Conservation (phyloP, 768 basidiomycete species). For the Russula sp. region DNA sequence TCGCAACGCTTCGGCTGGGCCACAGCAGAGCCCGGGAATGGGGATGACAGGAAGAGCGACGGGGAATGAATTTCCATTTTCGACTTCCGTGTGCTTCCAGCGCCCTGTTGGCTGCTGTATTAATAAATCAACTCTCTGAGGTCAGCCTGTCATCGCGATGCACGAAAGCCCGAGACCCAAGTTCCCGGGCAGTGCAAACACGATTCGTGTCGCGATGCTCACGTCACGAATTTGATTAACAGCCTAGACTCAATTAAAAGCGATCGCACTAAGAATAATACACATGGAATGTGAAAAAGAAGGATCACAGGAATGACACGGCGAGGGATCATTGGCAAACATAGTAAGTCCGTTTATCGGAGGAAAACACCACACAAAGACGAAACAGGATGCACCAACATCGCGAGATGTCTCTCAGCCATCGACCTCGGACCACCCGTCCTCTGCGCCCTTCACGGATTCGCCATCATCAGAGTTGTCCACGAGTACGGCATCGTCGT, state of each 20-base stretch:
- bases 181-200: no score
- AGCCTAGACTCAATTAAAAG: background rate
- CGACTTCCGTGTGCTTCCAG: background rate
- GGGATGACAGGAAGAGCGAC: background rate
- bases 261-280: background rate
- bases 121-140: background rate
- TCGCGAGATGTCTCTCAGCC: background rate
- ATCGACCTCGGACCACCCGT: constrained; percentile 16
- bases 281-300: no score
- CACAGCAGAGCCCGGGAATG: background rate
- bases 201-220: no score
- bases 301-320: background rate
- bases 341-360: background rate
- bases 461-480: constrained; percentile 7
- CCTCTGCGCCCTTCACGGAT: constrained; percentile 5
- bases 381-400: background rate
- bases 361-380: background rate
- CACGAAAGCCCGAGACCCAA: no score
- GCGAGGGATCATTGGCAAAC: background rate
- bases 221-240: no score
- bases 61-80: background rate
- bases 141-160: no score
- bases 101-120: background rate
- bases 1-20: no score
- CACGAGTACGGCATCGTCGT: constrained; percentile 9